Evolutionary conservation across 371 early-diverging fungal species (phyloP).

Genomic region (Rhizomucor pusillus): DNA sequence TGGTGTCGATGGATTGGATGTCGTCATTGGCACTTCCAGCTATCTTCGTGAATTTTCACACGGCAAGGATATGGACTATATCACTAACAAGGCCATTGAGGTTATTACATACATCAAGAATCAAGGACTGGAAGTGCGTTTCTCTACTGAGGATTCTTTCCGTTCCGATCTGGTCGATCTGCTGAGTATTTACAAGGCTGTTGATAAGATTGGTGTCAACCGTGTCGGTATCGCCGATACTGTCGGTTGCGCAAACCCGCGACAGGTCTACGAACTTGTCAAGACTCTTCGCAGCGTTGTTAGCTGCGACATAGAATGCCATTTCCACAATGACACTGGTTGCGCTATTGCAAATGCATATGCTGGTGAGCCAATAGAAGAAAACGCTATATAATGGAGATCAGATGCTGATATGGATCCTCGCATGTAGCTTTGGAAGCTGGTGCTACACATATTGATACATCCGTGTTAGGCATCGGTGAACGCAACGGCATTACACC

Average conservation of each 20-base stretch:
- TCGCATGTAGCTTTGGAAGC: conserved; percentile 77
- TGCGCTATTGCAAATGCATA: conserved; percentile 96
- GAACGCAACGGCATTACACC: conserved; percentile 97
- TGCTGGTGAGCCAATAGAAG: conserved; percentile 39
- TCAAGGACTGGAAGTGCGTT: conserved; percentile 92
- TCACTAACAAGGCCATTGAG: conserved; percentile 89
- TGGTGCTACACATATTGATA: conserved; percentile 96
- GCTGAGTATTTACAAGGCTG: conserved; percentile 86
- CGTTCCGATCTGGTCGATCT: conserved; percentile 92
- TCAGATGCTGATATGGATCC: not conserved
- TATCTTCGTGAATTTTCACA: conserved; percentile 92
- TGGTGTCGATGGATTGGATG: conserved; percentile 92
- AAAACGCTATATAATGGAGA: not conserved
- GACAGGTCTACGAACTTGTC: conserved; percentile 94
- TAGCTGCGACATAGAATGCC: conserved; percentile 94
- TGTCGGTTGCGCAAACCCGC: conserved; percentile 94
- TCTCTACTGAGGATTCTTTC: conserved; percentile 96
- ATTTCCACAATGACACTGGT: conserved; percentile 97
- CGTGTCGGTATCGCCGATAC: conserved; percentile 98
- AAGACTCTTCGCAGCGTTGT: conserved; percentile 88
- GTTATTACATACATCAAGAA: conserved; percentile 91
- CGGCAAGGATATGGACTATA: conserved; percentile 95
- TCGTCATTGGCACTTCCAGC: conserved; percentile 95
- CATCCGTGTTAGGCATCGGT: conserved; percentile 94
- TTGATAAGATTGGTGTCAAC: conserved; percentile 94